Evolutionary conservation across 2,329 filamentous ascomycete species (phyloP), one percentile per base, ranked within the genome.

Genomic region (Fusarium oxysporum): DNA sequence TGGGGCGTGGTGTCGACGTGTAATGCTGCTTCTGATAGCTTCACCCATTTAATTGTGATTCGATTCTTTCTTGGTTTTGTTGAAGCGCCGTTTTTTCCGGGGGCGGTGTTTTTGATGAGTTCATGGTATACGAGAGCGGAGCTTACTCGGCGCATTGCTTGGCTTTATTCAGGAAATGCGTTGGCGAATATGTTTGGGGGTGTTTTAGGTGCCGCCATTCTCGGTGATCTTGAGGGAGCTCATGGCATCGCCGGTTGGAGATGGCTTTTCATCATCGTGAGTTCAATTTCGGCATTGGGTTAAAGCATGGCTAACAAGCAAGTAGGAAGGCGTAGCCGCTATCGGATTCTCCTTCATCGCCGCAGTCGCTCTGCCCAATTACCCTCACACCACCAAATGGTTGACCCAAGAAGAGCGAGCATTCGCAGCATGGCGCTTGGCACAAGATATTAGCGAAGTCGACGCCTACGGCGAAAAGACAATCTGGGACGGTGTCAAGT

Each of bases 241-340:
- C 80, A 81, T 16, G 91, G 90, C 1, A 80, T 91, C 1, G 81
- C 84, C 2, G 90, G 90, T 2, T 93, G 90, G 90, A 82, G 89
- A 14, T 91, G 89, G 90, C 82, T 92, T 0, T 92, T 92, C 76
- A 91, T 92, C 30, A 88, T 92, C 13, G 83, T 78, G 14, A 57
- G 77, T 70, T 1, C 1, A 1, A 28, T 25, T 25, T 25, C 25
- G 25, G 25, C 25, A 25, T 25, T 25, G 25, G 25, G 25, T 1
- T 25, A 25, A 25, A 25, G 25, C 25, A 25, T 25, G 25, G 25
- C 25, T 25, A 25, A 25, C 25, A 25, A 25, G 25, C 5, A 25
- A 25, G 1, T 25, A 25, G 25, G 83, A 85, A 55, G 81, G 81
- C 1, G 81, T 83, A 16, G 79, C 84, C 23, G 83, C 84, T 59